These are phyloP conservation scores for Triticum urartu DNA, from an alignment of 176 grass and related monocot species.

Conservation along the genomic window DNA sequence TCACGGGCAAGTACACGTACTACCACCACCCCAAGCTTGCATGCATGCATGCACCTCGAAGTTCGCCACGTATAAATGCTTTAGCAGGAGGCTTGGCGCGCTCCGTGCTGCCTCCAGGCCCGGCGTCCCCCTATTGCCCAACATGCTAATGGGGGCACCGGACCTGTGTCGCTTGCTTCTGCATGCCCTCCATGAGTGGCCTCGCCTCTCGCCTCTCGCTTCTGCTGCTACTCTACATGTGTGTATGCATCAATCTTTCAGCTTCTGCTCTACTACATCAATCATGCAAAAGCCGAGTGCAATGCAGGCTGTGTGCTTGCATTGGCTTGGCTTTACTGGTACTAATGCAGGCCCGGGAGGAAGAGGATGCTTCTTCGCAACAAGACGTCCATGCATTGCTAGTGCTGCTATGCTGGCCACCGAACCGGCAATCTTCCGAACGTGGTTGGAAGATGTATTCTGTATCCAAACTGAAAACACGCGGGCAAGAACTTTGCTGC, in stretches of 20 bases:
- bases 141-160: not conserved
- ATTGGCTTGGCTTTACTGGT: slow-evolving; percentile 8
- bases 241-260: not conserved
- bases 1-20: not conserved
- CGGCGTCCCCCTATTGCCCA: slow-evolving; percentile 22
- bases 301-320: not conserved
- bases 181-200: not conserved
- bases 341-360: not conserved
- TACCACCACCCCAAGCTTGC: no score
- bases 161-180: not conserved
- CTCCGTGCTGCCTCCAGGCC: not conserved
- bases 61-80: not conserved
- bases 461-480: not conserved
- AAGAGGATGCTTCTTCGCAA: not conserved
- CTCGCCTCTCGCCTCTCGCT: no score
- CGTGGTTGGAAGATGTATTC: not conserved
- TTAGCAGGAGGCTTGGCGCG: not conserved
- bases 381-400: no score
- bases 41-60: not conserved
- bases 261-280: slow-evolving; percentile 6
- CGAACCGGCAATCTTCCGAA: not conserved
- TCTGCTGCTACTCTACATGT: not conserved
- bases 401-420: not conserved
- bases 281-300: slow-evolving; percentile 19
- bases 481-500: no score